A percentile compares a stretch with the other conserved stretches of the same genome.
phyloP scores from a whole-genome alignment of 164 flowering plant genomes.

The Vitis riparia region DNA sequence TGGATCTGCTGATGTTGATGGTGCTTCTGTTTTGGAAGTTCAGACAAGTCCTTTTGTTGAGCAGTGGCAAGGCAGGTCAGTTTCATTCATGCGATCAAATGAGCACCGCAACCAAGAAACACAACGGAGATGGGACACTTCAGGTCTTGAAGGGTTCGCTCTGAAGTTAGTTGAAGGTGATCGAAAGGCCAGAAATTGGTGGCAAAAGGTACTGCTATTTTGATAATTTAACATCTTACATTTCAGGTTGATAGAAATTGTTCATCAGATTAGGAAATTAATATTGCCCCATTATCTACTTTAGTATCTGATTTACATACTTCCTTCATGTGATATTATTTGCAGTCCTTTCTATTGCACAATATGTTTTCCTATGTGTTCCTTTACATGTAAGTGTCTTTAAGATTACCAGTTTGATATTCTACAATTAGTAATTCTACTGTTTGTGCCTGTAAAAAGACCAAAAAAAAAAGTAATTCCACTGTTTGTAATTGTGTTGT shows the following conservation, averaged over 20 bases:
- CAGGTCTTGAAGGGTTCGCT: conserved; percentile 73
- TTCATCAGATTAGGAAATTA: too few species aligned
- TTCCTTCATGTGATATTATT: too few species aligned
- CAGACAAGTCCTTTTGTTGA: conserved; percentile 75
- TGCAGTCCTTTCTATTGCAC: too few species aligned
- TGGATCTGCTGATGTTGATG: conserved; percentile 19
- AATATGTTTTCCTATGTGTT: too few species aligned
- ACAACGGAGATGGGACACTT: conserved; percentile 68
- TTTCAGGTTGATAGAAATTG: background rate
- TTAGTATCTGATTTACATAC: too few species aligned
- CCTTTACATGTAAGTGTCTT: too few species aligned
- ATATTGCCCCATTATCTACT: too few species aligned
- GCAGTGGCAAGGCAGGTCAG: conserved; percentile 84
- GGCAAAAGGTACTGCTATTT: conserved; percentile 70
- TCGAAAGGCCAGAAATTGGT: conserved; percentile 73
- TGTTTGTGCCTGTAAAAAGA: too few species aligned
- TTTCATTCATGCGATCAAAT: conserved; percentile 78
- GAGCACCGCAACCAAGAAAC: conserved; percentile 60
- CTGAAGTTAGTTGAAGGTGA: conserved; percentile 84
- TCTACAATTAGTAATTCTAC: too few species aligned
- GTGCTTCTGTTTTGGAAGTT: conserved; percentile 24
- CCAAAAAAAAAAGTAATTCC: too few species aligned
- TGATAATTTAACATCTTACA: background rate
- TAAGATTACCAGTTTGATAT: too few species aligned
- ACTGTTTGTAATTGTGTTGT: too few species aligned